phyloP scores from a whole-genome alignment of 345 rosid genomes.

The Garcia nutans region DNA sequence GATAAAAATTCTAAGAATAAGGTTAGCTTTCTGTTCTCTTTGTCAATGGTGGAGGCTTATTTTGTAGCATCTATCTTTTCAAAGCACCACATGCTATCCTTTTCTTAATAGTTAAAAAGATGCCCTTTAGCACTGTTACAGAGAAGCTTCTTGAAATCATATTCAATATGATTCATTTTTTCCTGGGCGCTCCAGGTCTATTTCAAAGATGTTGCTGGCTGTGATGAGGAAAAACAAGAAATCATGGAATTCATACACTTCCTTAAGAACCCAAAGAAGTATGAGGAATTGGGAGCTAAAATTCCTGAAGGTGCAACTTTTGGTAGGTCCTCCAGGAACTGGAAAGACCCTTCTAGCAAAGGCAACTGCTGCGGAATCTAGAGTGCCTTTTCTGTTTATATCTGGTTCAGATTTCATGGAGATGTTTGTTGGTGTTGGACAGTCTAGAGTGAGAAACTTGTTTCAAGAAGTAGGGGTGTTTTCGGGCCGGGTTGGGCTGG shows the following conservation, averaged over 20 bases:
- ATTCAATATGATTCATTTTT: neutral
- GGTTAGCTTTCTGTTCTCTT: constrained; percentile 35
- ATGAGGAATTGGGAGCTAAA: constrained; percentile 40
- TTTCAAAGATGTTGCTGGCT: constrained; percentile 44
- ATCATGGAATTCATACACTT: constrained; percentile 89
- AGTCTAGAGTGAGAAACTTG: constrained; percentile 40
- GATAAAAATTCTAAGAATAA: constrained; percentile 92
- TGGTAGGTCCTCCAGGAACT: constrained; percentile 48
- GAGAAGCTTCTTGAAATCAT: neutral
- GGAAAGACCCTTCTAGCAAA: constrained; percentile 49
- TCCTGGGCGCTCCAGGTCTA: constrained; percentile 42
- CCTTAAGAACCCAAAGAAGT: constrained; percentile 45
- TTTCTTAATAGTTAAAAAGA: neutral
- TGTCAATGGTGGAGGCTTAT: neutral
- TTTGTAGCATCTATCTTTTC: neutral
- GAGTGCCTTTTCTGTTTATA: constrained; percentile 37
- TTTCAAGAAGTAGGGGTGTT: constrained; percentile 44
- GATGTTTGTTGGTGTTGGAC: constrained; percentile 52
- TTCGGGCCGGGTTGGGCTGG: too few species aligned
- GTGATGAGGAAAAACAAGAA: constrained; percentile 44
- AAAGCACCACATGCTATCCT: neutral
- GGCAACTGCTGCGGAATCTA: constrained; percentile 48
- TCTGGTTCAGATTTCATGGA: constrained; percentile 45
- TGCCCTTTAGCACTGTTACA: neutral
- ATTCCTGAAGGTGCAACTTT: constrained; percentile 45